phyloP scores from a whole-genome alignment of 768 basidiomycete species.

The Trametes punicea region DNA sequence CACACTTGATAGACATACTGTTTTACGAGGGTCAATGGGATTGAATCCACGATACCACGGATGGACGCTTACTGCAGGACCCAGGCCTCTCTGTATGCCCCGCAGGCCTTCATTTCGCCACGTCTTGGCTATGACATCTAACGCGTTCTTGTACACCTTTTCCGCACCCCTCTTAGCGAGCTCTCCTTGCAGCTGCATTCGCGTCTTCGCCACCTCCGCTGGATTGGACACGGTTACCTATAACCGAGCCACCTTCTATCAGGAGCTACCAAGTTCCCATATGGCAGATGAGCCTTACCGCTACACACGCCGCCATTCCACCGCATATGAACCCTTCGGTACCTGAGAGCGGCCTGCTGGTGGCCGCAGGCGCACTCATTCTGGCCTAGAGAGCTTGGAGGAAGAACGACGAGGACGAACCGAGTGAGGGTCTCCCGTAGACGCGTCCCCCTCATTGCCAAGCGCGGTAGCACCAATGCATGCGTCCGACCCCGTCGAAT shows the following conservation, averaged over 20 bases:
- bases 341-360: slow-evolving; percentile 48
- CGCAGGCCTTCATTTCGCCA: slow-evolving; percentile 86
- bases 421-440: background rate
- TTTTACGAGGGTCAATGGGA: background rate
- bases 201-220: slow-evolving; percentile 88
- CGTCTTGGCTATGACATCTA: slow-evolving; percentile 86
- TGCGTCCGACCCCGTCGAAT: too few species aligned
- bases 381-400: background rate
- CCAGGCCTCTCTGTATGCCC: slow-evolving; percentile 90
- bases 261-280: background rate
- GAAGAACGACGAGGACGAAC: background rate
- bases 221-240: slow-evolving; percentile 82
- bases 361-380: slow-evolving; percentile 9
- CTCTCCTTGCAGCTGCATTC: slow-evolving; percentile 94
- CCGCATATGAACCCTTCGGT: slow-evolving; percentile 85
- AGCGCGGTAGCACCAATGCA: background rate
- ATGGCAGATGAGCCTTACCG: slow-evolving; percentile 50
- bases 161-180: slow-evolving; percentile 66
- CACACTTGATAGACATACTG: slow-evolving; percentile 92
- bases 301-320: slow-evolving; percentile 87
- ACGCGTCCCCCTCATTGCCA: background rate
- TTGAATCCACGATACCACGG: background rate
- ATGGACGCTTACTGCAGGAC: slow-evolving; percentile 68
- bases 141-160: slow-evolving; percentile 85
- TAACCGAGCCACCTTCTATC: background rate